Conservation (phyloP, 495 filamentous ascomycete genomes). For the Bryoglossum gracile region DNA sequence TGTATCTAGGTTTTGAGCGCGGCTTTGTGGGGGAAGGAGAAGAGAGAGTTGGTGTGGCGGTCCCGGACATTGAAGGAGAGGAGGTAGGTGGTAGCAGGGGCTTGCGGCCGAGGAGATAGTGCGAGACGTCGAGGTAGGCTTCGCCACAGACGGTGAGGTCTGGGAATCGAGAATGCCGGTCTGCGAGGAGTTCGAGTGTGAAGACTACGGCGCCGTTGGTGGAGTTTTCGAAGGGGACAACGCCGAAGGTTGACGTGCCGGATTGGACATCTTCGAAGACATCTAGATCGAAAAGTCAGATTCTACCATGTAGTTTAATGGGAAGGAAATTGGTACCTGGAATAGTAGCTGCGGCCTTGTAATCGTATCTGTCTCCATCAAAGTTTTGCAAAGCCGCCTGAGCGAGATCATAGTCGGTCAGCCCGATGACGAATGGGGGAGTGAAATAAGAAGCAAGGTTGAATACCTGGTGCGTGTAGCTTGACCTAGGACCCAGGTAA, state of each 20-base stretch:
- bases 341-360: slow-evolving; percentile 55
- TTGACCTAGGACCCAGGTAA: slow-evolving; percentile 76
- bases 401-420: slow-evolving; percentile 17
- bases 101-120: slow-evolving; percentile 62
- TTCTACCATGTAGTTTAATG: neutral
- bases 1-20: slow-evolving; percentile 28
- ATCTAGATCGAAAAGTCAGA: slow-evolving; percentile 39
- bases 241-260: slow-evolving; percentile 54
- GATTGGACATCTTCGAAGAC: slow-evolving; percentile 74
- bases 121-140: slow-evolving; percentile 75
- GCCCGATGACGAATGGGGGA: slow-evolving; percentile 12
- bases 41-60: slow-evolving; percentile 20
- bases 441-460: slow-evolving; percentile 4
- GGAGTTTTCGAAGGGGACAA: slow-evolving; percentile 94
- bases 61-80: slow-evolving; percentile 16
- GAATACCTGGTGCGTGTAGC: slow-evolving; percentile 86
- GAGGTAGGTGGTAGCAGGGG: slow-evolving; percentile 1
- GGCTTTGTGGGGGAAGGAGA: slow-evolving; percentile 24
- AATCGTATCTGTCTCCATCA: slow-evolving; percentile 40
- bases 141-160: slow-evolving; percentile 71
- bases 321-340: slow-evolving; percentile 35
- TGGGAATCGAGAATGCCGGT: slow-evolving; percentile 49
- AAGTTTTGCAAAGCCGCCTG: slow-evolving; percentile 66
- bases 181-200: slow-evolving; percentile 82
- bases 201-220: slow-evolving; percentile 86